Conservation (phyloP, 129 eudicot genomes). For the Chrysanthemum lavandulifolium region DNA sequence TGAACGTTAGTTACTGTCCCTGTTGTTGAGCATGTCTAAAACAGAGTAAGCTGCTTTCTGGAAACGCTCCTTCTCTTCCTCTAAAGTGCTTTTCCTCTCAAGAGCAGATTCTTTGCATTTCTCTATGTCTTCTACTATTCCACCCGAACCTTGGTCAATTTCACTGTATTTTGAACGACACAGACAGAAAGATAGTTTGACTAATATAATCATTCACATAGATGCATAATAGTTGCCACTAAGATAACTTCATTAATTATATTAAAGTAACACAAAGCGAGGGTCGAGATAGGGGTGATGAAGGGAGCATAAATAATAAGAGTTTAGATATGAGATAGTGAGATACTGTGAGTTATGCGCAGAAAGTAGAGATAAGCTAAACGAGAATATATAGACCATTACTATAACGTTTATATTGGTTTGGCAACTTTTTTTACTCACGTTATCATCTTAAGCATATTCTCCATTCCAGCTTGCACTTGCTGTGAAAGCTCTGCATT, state of each 20-base stretch:
- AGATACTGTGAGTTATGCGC: constrained; percentile 7
- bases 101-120: constrained; percentile 66
- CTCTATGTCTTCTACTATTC: constrained; percentile 65
- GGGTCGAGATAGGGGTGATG: constrained; percentile 5
- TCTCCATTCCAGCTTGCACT: constrained; percentile 77
- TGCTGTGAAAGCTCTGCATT: constrained; percentile 82
- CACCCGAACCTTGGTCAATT: constrained; percentile 74
- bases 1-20: constrained; percentile 33
- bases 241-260: constrained; percentile 12
- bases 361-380: constrained; percentile 5
- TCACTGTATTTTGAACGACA: constrained; percentile 46
- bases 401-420: constrained; percentile 10
- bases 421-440: constrained; percentile 35
- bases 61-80: constrained; percentile 67
- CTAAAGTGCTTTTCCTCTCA: constrained; percentile 62
- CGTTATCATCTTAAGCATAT: constrained; percentile 85
- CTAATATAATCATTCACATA: constrained; percentile 11
- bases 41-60: constrained; percentile 87
- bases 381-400: constrained; percentile 9
- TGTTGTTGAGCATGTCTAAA: constrained; percentile 67
- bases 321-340: neutral
- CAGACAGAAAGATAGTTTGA: neutral
- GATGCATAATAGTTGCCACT: neutral
- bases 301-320: constrained; percentile 8
- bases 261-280: constrained; percentile 13